These are phyloP conservation scores for Coemansia erecta DNA, from an alignment of 192 early-diverging fungal species.

Conservation along the genomic window DNA sequence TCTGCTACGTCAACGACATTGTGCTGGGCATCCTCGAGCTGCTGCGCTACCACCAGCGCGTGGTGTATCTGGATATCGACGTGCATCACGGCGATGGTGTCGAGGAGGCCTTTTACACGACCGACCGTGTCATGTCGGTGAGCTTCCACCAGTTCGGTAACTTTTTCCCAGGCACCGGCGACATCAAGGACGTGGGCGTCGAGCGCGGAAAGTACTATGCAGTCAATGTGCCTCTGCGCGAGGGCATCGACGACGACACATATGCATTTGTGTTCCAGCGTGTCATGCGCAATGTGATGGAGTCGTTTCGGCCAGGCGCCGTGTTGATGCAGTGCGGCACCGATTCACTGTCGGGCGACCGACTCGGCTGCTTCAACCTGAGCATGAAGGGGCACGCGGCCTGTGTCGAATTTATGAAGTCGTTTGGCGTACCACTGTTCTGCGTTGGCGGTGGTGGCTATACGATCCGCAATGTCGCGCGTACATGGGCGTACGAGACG, in stretches of 20 bases:
- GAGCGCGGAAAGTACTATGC: slow-evolving; percentile 87
- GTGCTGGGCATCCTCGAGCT: slow-evolving; percentile 89
- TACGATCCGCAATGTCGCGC: slow-evolving; percentile 91
- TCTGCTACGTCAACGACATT: slow-evolving; percentile 98
- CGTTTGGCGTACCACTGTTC: slow-evolving; percentile 85
- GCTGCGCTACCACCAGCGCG: slow-evolving; percentile 79
- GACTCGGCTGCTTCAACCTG: slow-evolving; percentile 91
- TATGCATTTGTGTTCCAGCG: slow-evolving; percentile 87
- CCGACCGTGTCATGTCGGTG: slow-evolving; percentile 98
- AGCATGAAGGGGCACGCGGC: slow-evolving; percentile 89
- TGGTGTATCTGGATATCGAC: slow-evolving; percentile 96
- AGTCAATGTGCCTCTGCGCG: slow-evolving; percentile 91
- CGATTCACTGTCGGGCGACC: slow-evolving; percentile 88
- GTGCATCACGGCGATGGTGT: slow-evolving; percentile 99
- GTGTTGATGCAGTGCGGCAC: slow-evolving; percentile 94
- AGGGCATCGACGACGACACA: slow-evolving; percentile 88
- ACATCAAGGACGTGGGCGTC: slow-evolving; percentile 86
- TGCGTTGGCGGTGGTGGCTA: slow-evolving; percentile 96
- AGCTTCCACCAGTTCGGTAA: slow-evolving; percentile 98
- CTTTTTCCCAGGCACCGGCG: slow-evolving; percentile 96
- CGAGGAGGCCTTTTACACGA: slow-evolving; percentile 96
- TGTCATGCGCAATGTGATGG: slow-evolving; percentile 84
- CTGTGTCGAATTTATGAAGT: slow-evolving; percentile 91
- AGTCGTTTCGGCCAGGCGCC: slow-evolving; percentile 81
- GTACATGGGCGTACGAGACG: slow-evolving; percentile 97